Percentiles rank a stretch among this genome's conserved stretches.
Evolutionary conservation across 2,329 filamentous ascomycete genomes (phyloP).

Genomic region (Colletotrichum salicis): DNA sequence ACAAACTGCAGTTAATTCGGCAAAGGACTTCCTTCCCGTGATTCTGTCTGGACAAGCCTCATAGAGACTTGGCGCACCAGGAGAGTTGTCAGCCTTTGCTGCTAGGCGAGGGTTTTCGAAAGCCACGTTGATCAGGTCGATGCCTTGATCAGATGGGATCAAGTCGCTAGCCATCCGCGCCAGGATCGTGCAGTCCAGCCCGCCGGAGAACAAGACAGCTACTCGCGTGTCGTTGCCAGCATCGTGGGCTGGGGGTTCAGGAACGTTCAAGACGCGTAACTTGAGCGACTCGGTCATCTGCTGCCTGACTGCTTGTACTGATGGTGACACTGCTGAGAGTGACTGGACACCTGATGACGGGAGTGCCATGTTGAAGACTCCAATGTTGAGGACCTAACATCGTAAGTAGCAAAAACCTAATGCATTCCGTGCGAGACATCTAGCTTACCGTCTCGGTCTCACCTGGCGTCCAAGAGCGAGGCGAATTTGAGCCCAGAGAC

Average conservation of each 20-base stretch:
- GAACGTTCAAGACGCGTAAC: slow-evolving; percentile 73
- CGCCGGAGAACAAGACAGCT: slow-evolving; percentile 91
- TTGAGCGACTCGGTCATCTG: slow-evolving; percentile 71
- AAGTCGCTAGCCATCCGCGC: slow-evolving; percentile 84
- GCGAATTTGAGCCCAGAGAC: neutral
- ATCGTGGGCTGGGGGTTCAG: slow-evolving; percentile 58
- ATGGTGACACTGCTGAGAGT: slow-evolving; percentile 50
- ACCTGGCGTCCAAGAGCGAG: slow-evolving; percentile 45
- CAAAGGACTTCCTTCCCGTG: slow-evolving; percentile 82
- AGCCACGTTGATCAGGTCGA: slow-evolving; percentile 94
- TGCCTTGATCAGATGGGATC: slow-evolving; percentile 72
- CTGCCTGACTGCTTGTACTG: slow-evolving; percentile 63
- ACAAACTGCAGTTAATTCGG: slow-evolving; percentile 78
- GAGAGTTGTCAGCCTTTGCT: slow-evolving; percentile 51
- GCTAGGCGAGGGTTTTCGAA: slow-evolving; percentile 91
- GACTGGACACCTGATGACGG: slow-evolving; percentile 47
- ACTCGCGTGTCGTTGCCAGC: slow-evolving; percentile 61
- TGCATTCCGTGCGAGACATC: slow-evolving; percentile 3
- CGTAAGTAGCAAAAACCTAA: slow-evolving; percentile 53
- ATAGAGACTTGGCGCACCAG: slow-evolving; percentile 62
- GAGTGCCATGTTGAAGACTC: slow-evolving; percentile 60
- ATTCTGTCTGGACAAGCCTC: slow-evolving; percentile 90
- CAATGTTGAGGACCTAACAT: slow-evolving; percentile 64
- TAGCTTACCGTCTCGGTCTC: slow-evolving; percentile 59
- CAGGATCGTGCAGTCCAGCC: slow-evolving; percentile 90